Conservation (phyloP, 768 basidiomycete species). For the Rossbeevera mucosa region DNA sequence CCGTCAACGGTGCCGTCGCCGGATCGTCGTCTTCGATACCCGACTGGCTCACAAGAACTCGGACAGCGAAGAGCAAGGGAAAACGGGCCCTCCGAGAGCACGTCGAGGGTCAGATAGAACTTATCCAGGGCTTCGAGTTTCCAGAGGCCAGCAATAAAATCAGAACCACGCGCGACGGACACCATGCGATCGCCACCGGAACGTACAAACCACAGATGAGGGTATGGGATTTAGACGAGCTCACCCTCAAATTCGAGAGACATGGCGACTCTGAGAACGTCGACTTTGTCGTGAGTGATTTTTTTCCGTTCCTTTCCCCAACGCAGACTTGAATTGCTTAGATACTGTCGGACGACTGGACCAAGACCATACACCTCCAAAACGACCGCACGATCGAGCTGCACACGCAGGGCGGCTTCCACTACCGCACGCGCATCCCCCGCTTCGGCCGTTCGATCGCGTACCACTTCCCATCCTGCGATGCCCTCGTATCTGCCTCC, state of each 20-base stretch:
- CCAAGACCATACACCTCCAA: conserved; percentile 95
- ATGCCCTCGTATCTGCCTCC: conserved; percentile 78
- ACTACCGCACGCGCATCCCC: conserved; percentile 92
- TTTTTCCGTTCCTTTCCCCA: neutral
- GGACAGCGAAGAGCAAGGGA: conserved; percentile 48
- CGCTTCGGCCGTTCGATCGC: conserved; percentile 88
- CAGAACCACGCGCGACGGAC: conserved; percentile 87
- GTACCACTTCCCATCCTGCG: conserved; percentile 93
- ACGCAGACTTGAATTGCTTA: too few species aligned
- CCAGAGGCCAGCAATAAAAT: conserved; percentile 93
- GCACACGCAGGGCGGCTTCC: conserved; percentile 90
- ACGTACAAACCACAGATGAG: conserved; percentile 97
- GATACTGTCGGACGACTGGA: conserved; percentile 98
- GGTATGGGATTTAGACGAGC: conserved; percentile 91
- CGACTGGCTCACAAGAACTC: conserved; percentile 84
- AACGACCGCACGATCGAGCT: conserved; percentile 91
- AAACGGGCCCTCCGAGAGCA: conserved; percentile 68
- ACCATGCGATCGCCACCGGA: conserved; percentile 90
- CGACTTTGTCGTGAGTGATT: conserved; percentile 88
- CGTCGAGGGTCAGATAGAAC: conserved; percentile 79
- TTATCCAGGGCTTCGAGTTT: conserved; percentile 95
- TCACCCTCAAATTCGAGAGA: conserved; percentile 91
- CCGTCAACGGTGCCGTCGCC: conserved; percentile 87
- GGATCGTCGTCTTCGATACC: conserved; percentile 90
- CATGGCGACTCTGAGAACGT: conserved; percentile 97